Percentiles rank a stretch among this genome's conserved stretches.
These are phyloP conservation scores for Tanacetum coccineum DNA, from an alignment of 129 eudicot genomes.

Conservation along the genomic window DNA sequence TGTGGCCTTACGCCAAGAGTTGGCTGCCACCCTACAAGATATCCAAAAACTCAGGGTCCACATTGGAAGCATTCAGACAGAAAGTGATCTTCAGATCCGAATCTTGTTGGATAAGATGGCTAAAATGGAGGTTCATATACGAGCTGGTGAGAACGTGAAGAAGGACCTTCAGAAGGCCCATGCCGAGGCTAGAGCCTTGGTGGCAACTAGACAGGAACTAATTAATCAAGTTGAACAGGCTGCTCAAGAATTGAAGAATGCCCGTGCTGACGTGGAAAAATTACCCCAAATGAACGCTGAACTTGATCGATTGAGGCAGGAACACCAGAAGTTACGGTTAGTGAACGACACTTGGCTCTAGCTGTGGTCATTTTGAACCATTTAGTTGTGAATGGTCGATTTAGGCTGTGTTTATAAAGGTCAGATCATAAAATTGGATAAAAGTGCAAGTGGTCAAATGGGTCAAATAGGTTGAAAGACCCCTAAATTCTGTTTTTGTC, in stretches of 20 bases:
- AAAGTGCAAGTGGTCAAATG: no score
- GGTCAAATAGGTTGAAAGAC: no score
- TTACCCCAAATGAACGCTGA: conserved; percentile 66
- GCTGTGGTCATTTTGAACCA: background rate
- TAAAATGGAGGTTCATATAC: conserved; percentile 60
- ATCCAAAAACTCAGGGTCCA: conserved; percentile 58
- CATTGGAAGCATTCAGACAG: conserved; percentile 65
- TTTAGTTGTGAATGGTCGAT: conserved; percentile 5
- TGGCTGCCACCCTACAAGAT: conserved; percentile 61
- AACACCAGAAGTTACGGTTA: conserved; percentile 79
- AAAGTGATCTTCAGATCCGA: conserved; percentile 73
- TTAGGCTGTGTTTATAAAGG: background rate
- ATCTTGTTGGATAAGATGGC: conserved; percentile 74
- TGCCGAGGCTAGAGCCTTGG: conserved; percentile 62
- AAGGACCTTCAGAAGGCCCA: conserved; percentile 64
- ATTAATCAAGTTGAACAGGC: conserved; percentile 41
- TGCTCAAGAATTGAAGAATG: conserved; percentile 53
- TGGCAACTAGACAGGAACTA: conserved; percentile 57
- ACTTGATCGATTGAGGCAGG: conserved; percentile 69
- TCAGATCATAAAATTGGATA: no score
- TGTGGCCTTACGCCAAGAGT: conserved; percentile 68
- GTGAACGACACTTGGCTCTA: conserved; percentile 29
- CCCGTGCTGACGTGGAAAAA: conserved; percentile 47
- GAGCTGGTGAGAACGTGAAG: conserved; percentile 57
- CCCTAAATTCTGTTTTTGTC: background rate